Conservation (phyloP, 2,329 filamentous ascomycete genomes). For the Exophiala dermatitidis region DNA sequence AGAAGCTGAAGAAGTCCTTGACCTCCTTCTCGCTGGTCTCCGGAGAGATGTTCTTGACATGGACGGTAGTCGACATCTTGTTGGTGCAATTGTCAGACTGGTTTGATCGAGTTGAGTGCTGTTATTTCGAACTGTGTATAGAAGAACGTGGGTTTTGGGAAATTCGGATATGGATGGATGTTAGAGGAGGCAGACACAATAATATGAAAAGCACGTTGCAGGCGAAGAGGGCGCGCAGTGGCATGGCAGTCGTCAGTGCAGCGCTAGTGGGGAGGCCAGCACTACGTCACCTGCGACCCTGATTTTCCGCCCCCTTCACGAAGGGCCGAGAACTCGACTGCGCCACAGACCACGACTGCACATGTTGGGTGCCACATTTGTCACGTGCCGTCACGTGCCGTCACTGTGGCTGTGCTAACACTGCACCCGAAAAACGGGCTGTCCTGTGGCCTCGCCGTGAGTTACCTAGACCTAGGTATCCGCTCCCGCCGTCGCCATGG, state of each 20-base stretch:
- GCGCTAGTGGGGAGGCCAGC: background rate
- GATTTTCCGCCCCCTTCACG: background rate
- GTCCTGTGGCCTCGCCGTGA: too few species aligned
- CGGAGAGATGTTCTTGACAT: conserved; percentile 81
- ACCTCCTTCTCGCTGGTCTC: conserved; percentile 85
- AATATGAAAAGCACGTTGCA: too few species aligned
- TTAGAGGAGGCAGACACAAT: too few species aligned
- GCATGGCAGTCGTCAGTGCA: too few species aligned
- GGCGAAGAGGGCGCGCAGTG: too few species aligned
- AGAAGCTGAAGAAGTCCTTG: conserved; percentile 86
- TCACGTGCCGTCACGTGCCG: background rate
- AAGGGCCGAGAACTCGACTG: background rate
- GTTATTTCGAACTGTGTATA: too few species aligned
- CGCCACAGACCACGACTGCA: background rate
- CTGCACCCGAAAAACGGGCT: too few species aligned
- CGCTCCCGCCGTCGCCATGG: too few species aligned
- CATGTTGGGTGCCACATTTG: background rate
- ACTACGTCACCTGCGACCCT: background rate
- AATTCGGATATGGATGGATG: too few species aligned
- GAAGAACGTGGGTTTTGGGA: too few species aligned
- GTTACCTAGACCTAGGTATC: too few species aligned
- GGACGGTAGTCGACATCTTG: conserved; percentile 57
- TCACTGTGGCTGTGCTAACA: too few species aligned
- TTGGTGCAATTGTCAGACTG: background rate
- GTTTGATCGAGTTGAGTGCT: background rate